A percentile compares a stretch with the other conserved stretches of the same genome.
Conservation (phyloP, 208 protist genomes). For the Angomonas ambiguus region DNA sequence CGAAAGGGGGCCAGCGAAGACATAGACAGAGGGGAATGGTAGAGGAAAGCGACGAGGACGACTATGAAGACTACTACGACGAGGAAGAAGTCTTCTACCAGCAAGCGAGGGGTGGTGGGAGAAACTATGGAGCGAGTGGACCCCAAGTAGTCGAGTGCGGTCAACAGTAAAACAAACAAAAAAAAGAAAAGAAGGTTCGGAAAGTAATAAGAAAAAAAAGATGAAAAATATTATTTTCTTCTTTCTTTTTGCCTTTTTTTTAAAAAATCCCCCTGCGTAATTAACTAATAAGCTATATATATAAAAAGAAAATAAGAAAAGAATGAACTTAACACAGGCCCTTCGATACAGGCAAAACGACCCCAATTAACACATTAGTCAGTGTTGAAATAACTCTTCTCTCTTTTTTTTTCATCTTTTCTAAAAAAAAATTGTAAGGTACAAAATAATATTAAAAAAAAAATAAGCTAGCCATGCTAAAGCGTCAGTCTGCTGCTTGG, state of each 20-base stretch:
- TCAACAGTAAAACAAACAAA: slow-evolving; percentile 41
- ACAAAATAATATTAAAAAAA: slow-evolving; percentile 3
- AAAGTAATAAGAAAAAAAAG: background rate
- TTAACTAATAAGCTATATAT: slow-evolving; percentile 5
- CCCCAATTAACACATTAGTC: too few relatives aligned
- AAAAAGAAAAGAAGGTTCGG: background rate
- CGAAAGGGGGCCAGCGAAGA: slow-evolving; percentile 6
- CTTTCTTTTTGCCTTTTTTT: background rate
- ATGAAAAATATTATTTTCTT: slow-evolving; percentile 12
- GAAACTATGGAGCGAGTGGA: slow-evolving; percentile 7
- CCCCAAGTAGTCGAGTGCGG: slow-evolving; percentile 59
- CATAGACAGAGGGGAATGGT: background rate
- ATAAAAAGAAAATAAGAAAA: slow-evolving; percentile 12
- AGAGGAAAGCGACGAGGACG: slow-evolving; percentile 27
- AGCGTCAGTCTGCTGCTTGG: slow-evolving; percentile 44
- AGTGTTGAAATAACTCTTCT: background rate
- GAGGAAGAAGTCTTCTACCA: slow-evolving; percentile 22
- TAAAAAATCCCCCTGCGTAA: background rate
- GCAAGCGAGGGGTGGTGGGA: slow-evolving; percentile 20
- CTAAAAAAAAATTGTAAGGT: background rate
- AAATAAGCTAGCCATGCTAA: slow-evolving; percentile 29
- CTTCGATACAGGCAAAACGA: too few relatives aligned
- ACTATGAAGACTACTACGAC: slow-evolving; percentile 32
- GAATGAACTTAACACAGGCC: slow-evolving; percentile 1
- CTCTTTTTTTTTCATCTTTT: slow-evolving; percentile 11